phyloP scores from a whole-genome alignment of 106 monocot species.

The Dendrobium nobile region DNA sequence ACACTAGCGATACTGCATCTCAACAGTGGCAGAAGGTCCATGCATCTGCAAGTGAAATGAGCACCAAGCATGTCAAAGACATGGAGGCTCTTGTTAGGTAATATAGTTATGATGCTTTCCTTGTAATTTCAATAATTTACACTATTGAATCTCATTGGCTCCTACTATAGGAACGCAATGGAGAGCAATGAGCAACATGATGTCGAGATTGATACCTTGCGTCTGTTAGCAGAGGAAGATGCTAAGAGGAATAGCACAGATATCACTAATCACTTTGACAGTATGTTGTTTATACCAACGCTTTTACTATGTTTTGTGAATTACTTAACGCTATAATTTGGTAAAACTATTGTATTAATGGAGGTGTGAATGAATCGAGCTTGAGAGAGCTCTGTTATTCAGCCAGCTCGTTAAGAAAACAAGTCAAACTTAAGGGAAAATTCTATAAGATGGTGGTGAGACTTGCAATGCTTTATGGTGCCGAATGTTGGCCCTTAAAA shows the following conservation, averaged over 20 bases:
- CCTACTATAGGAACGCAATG: slow-evolving; percentile 30
- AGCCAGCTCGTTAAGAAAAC: no score
- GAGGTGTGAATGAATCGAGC: no score
- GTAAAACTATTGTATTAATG: no score
- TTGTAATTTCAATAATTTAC: not conserved
- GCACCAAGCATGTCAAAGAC: slow-evolving; percentile 39
- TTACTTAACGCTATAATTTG: no score
- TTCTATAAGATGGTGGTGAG: no score
- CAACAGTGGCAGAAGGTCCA: slow-evolving; percentile 68
- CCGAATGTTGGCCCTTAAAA: no score
- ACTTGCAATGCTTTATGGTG: no score
- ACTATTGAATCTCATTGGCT: not conserved
- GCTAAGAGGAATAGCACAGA: slow-evolving; percentile 29
- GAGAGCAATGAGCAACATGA: slow-evolving; percentile 71
- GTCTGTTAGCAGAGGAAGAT: slow-evolving; percentile 42
- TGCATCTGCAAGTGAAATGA: slow-evolving; percentile 32
- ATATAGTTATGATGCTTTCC: not conserved
- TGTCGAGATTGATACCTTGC: slow-evolving; percentile 41
- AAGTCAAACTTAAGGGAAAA: no score
- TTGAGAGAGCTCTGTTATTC: no score
- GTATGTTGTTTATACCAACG: slow-evolving; percentile 14
- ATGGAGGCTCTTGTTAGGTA: slow-evolving; percentile 63
- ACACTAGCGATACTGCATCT: slow-evolving; percentile 46
- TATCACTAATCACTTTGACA: slow-evolving; percentile 31
- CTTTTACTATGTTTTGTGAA: not conserved